Base-by-base conservation (phyloP, 2,329 filamentous ascomycete species). In the Stagonosporopsis chrysanthemi region DNA sequence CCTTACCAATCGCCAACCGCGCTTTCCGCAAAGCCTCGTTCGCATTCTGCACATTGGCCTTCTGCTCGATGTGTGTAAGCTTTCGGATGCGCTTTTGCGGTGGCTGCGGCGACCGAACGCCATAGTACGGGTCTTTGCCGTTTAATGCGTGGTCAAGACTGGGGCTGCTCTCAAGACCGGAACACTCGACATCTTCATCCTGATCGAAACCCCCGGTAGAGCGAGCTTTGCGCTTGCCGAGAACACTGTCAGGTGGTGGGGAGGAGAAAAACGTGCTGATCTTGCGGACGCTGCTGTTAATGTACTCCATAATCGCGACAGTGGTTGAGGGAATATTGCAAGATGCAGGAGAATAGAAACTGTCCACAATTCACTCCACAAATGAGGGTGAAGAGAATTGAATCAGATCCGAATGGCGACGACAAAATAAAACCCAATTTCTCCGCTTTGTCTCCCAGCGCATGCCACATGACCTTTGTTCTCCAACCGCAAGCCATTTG, bases 381-480 rank as follows among this genome's bases (percentile, higher is more conserved):
- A 17, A 36, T 29, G 31, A 29, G 19, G 19, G 5, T 17, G 5
- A 17, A 26, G 39, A 35, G 2, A 43, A 7, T 6, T 28, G 6
- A 22, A 40, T 28, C 36, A 17, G 4, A 12, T 9, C 41, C 9
- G 15, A 43, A n/a, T 24, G 11, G n/a, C 15, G 39, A 36, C 19
- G 33, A 5, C 14, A 17, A 35, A 5, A 35, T 26, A 17, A 29
- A 4, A 17, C 8, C 9, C 15, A 9, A 11, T 5, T 6, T 4
- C 24, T 19, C 6, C 41, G 24, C 41, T 51, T 51, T 56, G 42
- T 56, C n/a, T 15, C 14, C 3, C 29, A 11, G 17, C 17, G 9
- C 14, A 28, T 31, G 11, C 28, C 26, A 31, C 23, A 42, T 23
- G n/a, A 26, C 31, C 45, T 50, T 56, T 56, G 46, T 56, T 35